phyloP scores from a whole-genome alignment of 2,329 filamentous ascomycete genomes.

The Neocatenulostroma microsporum region DNA sequence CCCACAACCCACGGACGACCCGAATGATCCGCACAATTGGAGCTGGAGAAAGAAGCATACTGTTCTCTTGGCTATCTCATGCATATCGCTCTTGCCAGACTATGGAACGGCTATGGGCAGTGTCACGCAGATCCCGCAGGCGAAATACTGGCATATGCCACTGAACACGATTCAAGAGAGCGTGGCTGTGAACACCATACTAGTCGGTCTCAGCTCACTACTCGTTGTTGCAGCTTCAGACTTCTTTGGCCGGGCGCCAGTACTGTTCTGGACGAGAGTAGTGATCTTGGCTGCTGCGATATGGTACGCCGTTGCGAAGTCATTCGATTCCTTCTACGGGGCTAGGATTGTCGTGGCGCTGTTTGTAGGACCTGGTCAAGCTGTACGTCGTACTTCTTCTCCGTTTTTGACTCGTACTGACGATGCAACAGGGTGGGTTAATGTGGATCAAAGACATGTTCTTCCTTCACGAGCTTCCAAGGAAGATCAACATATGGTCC shows the following conservation, averaged over 20 bases:
- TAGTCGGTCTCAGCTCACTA: too few species aligned
- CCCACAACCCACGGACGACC: conserved; percentile 12
- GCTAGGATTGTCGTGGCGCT: conserved; percentile 39
- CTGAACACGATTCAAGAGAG: not conserved
- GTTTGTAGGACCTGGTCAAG: conserved; percentile 37
- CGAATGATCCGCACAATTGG: conserved; percentile 18
- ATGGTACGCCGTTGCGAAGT: conserved; percentile 32
- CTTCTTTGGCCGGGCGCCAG: conserved; percentile 38
- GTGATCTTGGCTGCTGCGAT: conserved; percentile 31
- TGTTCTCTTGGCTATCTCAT: conserved; percentile 32
- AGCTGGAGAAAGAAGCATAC: conserved; percentile 32
- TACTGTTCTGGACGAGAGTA: too few species aligned
- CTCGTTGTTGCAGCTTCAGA: conserved; percentile 36
- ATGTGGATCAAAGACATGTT: conserved; percentile 50
- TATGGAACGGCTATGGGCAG: conserved; percentile 34
- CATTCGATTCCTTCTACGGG: conserved; percentile 34
- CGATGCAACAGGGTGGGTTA: conserved; percentile 36
- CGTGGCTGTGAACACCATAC: too few species aligned
- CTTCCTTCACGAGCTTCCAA: conserved; percentile 47
- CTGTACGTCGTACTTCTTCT: conserved; percentile 19
- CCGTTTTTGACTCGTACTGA: conserved; percentile 34
- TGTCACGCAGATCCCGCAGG: conserved; percentile 34
- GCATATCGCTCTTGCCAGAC: conserved; percentile 19
- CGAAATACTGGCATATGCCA: conserved; percentile 2
- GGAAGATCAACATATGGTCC: conserved; percentile 41